Evolutionary conservation across 805 yeast genomes (phyloP), one percentile per base, ranked within the genome.

Genomic region (Ogataea parapolymorpha): DNA sequence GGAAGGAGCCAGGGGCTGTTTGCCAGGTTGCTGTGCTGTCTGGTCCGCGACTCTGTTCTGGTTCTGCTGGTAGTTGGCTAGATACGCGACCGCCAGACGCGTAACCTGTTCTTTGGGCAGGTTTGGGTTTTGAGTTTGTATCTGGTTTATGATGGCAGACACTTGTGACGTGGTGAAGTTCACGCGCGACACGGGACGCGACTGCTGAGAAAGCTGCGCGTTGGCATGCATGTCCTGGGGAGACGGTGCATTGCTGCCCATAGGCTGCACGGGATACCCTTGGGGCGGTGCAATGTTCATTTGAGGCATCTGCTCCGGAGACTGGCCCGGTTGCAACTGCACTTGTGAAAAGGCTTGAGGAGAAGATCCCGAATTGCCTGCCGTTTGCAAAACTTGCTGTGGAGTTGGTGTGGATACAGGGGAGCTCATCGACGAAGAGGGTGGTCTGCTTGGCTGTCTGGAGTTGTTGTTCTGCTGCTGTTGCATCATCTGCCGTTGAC

Each of bases 61-160:
- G 12, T 51, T 70, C 44, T 72, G 76, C 55, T 78, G 83, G 26
- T 76, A 61, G 45, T 71, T 75, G 1, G 85, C 80, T 46, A 80
- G 58, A 51, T 80, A 79, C 12, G 79, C 71, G 3, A 83, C 83
- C 2, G 87, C 86, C 42, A 80, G 66, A 43, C 77, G 74, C 2
- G 83, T 77, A 1, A 81, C 85, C 51, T 81, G 83, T 42, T 77
- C 82, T 45, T 79, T 79, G 9, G 78, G 67, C 55, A 79, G 62
- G 24, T 70, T 73, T 2, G 88, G 88, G 55, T 81, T 75, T 51
- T 79, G 79, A n/a, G 72, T 63, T 55, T 80, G 85, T 39, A 81
- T 80, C 32, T 80, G 78, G 49, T 70, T 76, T 42, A 81, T 75
- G 30, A 81, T 72, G 1, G 84, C 81, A 8, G 84, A 72, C 4